phyloP scores from a whole-genome alignment of 768 basidiomycete species.

The Sistotremastrum niveocremeum region DNA sequence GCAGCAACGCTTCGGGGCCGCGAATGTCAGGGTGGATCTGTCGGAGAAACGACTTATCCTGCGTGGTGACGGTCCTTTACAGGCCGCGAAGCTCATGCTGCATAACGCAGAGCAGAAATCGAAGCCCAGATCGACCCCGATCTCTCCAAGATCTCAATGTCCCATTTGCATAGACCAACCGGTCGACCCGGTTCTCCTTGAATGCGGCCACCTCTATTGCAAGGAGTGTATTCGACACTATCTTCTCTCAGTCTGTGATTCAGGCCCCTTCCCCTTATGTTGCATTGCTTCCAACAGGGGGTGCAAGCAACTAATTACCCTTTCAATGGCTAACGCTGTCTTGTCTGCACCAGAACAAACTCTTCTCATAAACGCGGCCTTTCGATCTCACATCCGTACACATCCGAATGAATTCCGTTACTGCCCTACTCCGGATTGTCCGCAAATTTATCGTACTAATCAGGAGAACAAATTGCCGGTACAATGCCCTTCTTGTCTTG shows the following conservation, averaged over 20 bases:
- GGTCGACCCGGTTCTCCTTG: background rate
- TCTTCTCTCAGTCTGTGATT: background rate
- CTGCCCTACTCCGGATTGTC: constrained; percentile 11
- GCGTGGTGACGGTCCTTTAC: too few relatives aligned
- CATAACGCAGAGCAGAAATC: too few relatives aligned
- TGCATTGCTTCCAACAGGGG: constrained; percentile 11
- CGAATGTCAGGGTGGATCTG: too few relatives aligned
- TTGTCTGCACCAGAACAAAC: constrained; percentile 6
- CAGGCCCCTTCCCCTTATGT: constrained; percentile 8
- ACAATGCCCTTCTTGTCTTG: background rate
- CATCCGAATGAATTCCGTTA: constrained; percentile 10
- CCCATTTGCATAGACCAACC: background rate
- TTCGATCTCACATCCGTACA: constrained; percentile 7
- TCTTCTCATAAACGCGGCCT: constrained; percentile 7
- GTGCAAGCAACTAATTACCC: constrained; percentile 8
- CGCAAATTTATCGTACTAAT: constrained; percentile 6
- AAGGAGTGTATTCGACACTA: background rate
- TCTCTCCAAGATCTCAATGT: background rate
- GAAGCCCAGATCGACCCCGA: background rate
- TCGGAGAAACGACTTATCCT: too few relatives aligned
- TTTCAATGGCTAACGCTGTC: constrained; percentile 7
- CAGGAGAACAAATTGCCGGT: background rate
- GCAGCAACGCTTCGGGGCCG: too few relatives aligned
- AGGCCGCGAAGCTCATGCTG: too few relatives aligned
- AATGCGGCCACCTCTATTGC: background rate